phyloP scores from a whole-genome alignment of 2,329 filamentous ascomycete genomes.

The Beauveria pseudobassiana region DNA sequence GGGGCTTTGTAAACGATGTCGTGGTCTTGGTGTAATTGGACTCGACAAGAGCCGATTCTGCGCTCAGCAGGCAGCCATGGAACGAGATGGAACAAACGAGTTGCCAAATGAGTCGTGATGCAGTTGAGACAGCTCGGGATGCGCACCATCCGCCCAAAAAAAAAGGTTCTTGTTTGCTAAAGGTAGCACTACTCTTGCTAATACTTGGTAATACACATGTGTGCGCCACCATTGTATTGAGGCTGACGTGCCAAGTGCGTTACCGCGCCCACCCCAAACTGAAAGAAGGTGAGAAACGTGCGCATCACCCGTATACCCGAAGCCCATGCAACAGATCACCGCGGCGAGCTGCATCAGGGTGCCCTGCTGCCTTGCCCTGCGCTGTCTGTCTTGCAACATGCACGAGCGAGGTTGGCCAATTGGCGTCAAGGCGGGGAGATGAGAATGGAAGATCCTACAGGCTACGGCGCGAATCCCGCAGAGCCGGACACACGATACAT shows the following conservation, averaged over 20 bases:
- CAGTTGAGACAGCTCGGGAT: too few species aligned
- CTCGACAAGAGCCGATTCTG: too few species aligned
- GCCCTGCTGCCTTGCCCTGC: background rate
- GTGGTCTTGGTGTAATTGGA: too few species aligned
- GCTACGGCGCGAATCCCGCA: background rate
- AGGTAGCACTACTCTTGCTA: too few species aligned
- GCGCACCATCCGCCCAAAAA: background rate
- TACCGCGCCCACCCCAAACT: background rate
- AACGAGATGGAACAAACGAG: too few species aligned
- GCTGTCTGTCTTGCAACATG: too few species aligned
- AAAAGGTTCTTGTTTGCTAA: background rate
- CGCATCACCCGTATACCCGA: background rate
- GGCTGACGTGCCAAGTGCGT: background rate
- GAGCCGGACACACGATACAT: background rate
- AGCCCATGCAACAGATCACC: conserved; percentile 9
- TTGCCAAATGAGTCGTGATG: too few species aligned
- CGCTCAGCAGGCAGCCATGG: too few species aligned
- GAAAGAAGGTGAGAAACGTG: background rate
- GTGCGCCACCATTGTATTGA: background rate
- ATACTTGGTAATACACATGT: too few species aligned
- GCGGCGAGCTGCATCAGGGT: background rate
- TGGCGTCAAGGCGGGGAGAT: background rate
- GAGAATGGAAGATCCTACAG: background rate
- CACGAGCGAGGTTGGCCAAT: background rate
- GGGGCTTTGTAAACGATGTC: too few species aligned